Base-by-base conservation (phyloP, 1,139 yeast genomes). In the Protomyces pachydermus region DNA sequence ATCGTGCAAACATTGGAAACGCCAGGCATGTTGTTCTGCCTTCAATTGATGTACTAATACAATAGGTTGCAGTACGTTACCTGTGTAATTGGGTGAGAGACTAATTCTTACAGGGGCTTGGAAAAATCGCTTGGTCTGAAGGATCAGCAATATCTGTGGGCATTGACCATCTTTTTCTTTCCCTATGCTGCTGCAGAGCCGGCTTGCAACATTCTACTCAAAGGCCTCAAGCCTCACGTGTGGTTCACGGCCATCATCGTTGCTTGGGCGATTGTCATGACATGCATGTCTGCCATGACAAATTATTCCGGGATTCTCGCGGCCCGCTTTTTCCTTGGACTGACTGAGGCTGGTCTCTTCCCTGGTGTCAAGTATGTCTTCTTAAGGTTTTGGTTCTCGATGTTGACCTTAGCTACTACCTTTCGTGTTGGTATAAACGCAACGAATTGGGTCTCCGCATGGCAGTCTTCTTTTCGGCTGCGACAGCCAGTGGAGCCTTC, bases 391-490 rank as follows among this genome's bases (percentile, higher is more conserved):
- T 10, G 10, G 14, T 34, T 16, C 16, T 14, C 37, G 23, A n/a
- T 20, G 9, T 5, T 34, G 12, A n/a, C 34, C 46, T 90, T 85
- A 85, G 91, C 20, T 89, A 88, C 75, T 89, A 88, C 71, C 80
- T 90, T 50, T 83, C 91, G 0, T 78, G 88, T 70, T 89, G 95
- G 95, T 89, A 89, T 71, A 96, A 96, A 1, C 82, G 86, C 64
- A 86, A 87, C 60, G 79, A 95, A 66, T 82, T 85, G 69, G 88
- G 95, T 1, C 81, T 84, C 68, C 79, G 97, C 71, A 87, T 89
- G 67, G 96, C 96, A 1, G 89, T 87, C 76, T 89, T 90, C 74
- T 89, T 86, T 75, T 89, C 96, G 0, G 96, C 97, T n/a, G 96
- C 96, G 0, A 96, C 90, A 16, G 63, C 45, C 8, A 32, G 93